These are phyloP conservation scores for Lentinula sp. DNA, from an alignment of 768 basidiomycete genomes.

Conservation along the genomic window DNA sequence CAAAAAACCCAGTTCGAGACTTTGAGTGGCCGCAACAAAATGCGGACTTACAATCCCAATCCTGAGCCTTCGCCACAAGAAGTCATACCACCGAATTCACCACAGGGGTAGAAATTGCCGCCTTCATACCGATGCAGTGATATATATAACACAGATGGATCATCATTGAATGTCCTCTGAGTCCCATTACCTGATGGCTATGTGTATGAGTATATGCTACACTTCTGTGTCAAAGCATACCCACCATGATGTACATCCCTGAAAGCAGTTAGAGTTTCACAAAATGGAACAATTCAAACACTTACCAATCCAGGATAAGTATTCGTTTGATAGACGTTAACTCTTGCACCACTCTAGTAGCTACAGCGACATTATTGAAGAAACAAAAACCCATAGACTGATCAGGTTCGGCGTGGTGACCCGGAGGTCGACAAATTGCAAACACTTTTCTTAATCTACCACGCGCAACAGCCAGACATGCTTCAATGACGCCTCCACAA, in stretches of 20 bases:
- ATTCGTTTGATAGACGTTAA: constrained; percentile 69
- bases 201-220: neutral
- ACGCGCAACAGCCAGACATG: constrained; percentile 78
- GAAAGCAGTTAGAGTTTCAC: neutral
- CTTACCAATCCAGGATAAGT: constrained; percentile 92
- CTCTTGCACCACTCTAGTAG: constrained; percentile 75
- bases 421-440: constrained; percentile 95
- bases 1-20: neutral
- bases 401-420: constrained; percentile 97
- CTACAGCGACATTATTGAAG: constrained; percentile 97
- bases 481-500: constrained; percentile 93
- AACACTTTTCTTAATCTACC: constrained; percentile 78
- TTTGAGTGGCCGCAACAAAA: constrained; percentile 2
- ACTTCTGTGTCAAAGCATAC: constrained; percentile 4
- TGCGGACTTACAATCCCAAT: constrained; percentile 68
- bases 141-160: constrained; percentile 86
- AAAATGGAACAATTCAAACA: constrained; percentile 4
- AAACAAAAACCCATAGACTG: constrained; percentile 99
- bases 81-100: constrained; percentile 81
- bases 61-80: constrained; percentile 84
- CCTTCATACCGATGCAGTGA: constrained; percentile 94
- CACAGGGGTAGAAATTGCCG: constrained; percentile 89
- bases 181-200: constrained; percentile 81
- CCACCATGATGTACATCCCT: constrained; percentile 96
- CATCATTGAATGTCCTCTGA: constrained; percentile 92